A percentile compares a stretch with the other conserved stretches of the same genome.
These are phyloP conservation scores for Acorus calamus DNA, from an alignment of 106 monocot species.

Conservation along the genomic window DNA sequence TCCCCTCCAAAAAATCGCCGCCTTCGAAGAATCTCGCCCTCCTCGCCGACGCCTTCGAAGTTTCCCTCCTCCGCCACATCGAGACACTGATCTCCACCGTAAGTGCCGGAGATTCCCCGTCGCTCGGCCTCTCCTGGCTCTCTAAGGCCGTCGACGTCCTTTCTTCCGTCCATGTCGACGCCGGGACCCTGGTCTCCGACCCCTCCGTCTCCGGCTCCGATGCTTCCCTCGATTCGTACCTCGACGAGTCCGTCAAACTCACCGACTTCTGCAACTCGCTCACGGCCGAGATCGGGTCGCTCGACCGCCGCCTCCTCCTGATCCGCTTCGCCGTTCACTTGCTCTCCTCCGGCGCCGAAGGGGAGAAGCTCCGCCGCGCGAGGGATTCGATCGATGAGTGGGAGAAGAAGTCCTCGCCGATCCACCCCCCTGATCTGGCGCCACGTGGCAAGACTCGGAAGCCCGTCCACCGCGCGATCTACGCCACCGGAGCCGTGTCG, in stretches of 20 bases:
- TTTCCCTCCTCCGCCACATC: constrained; percentile 28
- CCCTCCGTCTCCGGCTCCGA: constrained; percentile 23
- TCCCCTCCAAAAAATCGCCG: neutral
- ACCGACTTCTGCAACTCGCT: constrained; percentile 53
- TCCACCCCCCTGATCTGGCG: neutral
- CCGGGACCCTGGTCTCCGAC: constrained; percentile 17
- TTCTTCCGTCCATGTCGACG: constrained; percentile 26
- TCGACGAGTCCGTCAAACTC: constrained; percentile 36
- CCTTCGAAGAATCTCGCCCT: neutral
- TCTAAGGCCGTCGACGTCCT: constrained; percentile 24
- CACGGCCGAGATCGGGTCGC: constrained; percentile 19
- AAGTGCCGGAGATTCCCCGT: neutral
- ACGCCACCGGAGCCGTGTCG: constrained; percentile 52
- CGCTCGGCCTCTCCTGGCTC: constrained; percentile 22
- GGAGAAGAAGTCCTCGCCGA: neutral
- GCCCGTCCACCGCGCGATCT: constrained; percentile 28
- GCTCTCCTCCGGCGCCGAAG: constrained; percentile 8
- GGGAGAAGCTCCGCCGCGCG: constrained; percentile 3
- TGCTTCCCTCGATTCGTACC: constrained; percentile 23
- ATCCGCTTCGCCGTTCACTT: constrained; percentile 38
- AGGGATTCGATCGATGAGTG: constrained; percentile 11
- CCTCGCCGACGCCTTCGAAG: constrained; percentile 33
- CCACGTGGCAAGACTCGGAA: constrained; percentile 14
- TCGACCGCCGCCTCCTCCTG: constrained; percentile 33
- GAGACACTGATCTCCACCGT: constrained; percentile 23